Base-by-base conservation (phyloP, 78 protist genomes). In the Salpingoeca rosetta region DNA sequence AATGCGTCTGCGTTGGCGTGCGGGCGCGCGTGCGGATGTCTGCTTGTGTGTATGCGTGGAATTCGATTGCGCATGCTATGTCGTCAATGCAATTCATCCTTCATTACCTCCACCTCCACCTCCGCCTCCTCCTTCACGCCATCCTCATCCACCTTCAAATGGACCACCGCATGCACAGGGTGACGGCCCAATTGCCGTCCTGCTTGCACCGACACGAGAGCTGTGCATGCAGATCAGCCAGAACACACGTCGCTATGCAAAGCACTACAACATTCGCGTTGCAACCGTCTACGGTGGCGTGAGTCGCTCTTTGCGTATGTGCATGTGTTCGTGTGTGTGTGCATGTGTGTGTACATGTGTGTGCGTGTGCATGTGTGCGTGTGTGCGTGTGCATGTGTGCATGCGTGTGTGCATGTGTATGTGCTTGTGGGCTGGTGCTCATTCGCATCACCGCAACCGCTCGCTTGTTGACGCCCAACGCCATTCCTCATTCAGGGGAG, bases 401-500 rank as follows among this genome's bases (percentile, higher is more conserved):
- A 39, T 36, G 26, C n/a, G 0, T 78, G 26, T 78, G 40, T 28
- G n/a, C n/a, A n/a, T n/a, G n/a, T 45, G 75, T 82, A 57, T 43
- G 85, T 44, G 78, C 56, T 82, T 26, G 65, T 51, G 38, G 74
- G 37, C 65, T 82, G 44, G 85, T 28, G 28, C 36, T 45, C 22
- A 45, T 82, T 35, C 25, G 43, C 56, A 73, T 51, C 65, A 51
- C 65, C 65, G 35, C 75, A 22, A 10, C 75, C 75, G 37, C 24
- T 3, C 1, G 36, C 7, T 22, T 25, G 37, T 56, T 88, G 26
- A 76, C 94, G 0, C 83, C 82, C 1, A n/a, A 93, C 35, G 89
- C 89, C 85, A 95, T 96, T n/a, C n/a, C n/a, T n/a, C n/a, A n/a
- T n/a, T 31, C 96, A 96, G 12, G 94, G 84, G 25, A 42, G 86